Conservation (phyloP, 129 eudicot genomes). For the Flaveria robusta region DNA sequence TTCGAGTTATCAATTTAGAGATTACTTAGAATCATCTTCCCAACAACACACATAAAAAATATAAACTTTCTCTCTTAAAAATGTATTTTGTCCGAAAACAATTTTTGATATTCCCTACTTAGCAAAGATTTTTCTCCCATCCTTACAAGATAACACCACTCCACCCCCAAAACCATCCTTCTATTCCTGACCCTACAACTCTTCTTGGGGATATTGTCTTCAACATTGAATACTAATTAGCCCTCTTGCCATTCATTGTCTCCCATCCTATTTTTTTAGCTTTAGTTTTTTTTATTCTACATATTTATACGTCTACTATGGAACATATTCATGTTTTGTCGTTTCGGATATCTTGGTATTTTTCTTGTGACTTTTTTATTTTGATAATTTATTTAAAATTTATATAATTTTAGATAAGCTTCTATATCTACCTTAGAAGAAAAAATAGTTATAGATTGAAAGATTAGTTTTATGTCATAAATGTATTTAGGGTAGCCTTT, state of each 20-base stretch:
- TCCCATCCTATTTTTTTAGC: not conserved
- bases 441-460: not conserved
- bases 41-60: too few species aligned
- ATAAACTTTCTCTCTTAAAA: too few species aligned
- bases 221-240: not conserved
- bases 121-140: not conserved
- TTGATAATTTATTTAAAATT: not conserved
- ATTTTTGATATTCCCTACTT: not conserved
- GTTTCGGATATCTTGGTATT: not conserved
- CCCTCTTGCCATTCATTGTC: not conserved
- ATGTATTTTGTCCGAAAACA: too few species aligned
- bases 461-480: not conserved
- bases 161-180: not conserved
- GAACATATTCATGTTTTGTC: not conserved
- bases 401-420: not conserved
- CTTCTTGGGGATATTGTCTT: not conserved
- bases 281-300: not conserved
- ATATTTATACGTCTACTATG: not conserved
- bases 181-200: not conserved
- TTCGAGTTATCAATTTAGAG: too few species aligned
- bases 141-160: not conserved
- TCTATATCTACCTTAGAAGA: not conserved
- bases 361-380: not conserved
- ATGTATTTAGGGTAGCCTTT: too few species aligned
- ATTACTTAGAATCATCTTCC: too few species aligned